Evolutionary conservation across 2,329 filamentous ascomycete genomes (phyloP), one percentile per base, ranked within the genome.

Genomic region (Xylariaceae sp.): DNA sequence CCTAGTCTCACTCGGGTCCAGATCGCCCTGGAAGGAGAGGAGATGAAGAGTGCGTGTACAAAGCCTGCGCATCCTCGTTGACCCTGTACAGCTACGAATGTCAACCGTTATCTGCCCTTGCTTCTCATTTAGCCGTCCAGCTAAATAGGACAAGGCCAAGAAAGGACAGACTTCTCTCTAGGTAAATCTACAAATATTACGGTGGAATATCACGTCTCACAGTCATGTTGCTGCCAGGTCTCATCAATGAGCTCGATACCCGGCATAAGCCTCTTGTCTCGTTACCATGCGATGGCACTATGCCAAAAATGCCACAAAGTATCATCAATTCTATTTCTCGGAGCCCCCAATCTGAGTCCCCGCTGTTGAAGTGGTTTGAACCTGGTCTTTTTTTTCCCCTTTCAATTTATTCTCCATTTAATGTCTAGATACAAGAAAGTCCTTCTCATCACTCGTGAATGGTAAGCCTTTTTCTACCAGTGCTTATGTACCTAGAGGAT

Each of bases 311-410:
- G 62, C 65, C 50, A 67, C 62, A 1, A 65, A 66, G 19, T 54
- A 59, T 66, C 29, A 55, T 63, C 27, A 54, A 67, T 32, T 50
- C 56, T 19, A 8, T 45, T 43, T 35, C 46, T 51, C 5, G 35
- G 31, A 35, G 51, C 56, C 12, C 44, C 43, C 9, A 55, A 59
- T 26, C 9, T 48, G 27, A 57, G 63, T 67, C 44, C 66, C 65
- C 6, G 63, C 57, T 1, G 64, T 69, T 34, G 61, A 67, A 48
- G 62, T 68, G 19, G 61, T 65, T 35, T 62, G 67, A 19, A 19
- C 19, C 19, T 19, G 19, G 19, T 19, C 19, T 19, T 19, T 19
- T 42, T 48, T 19, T 61, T 67, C 26, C 41, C 59, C 5, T 53
- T 57, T 1, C 59, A 65, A 26, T 48, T 63, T 27, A 56, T 68